These are phyloP conservation scores for Boletus rubropictus DNA, from an alignment of 768 basidiomycete genomes.

Conservation along the genomic window DNA sequence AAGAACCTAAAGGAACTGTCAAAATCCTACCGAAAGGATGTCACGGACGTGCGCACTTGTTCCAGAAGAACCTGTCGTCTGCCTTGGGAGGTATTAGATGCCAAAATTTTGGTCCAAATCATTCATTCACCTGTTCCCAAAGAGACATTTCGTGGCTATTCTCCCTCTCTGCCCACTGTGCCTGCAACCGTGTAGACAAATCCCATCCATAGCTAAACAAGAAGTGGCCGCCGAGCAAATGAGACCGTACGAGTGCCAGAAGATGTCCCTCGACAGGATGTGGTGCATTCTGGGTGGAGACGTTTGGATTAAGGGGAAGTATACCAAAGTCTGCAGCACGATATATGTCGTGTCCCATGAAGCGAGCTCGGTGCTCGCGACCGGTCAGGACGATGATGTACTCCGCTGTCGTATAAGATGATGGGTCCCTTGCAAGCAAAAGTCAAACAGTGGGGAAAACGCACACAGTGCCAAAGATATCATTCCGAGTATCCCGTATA, in stretches of 20 bases:
- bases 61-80: constrained; percentile 99
- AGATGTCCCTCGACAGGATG: constrained; percentile 87
- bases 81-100: constrained; percentile 44
- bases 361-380: constrained; percentile 66
- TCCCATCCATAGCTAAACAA: constrained; percentile 91
- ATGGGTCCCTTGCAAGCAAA: not conserved
- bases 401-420: constrained; percentile 56
- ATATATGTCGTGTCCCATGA: constrained; percentile 85
- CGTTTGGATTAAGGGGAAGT: constrained; percentile 72
- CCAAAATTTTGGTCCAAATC: not conserved
- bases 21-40: constrained; percentile 1
- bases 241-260: constrained; percentile 78
- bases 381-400: constrained; percentile 87
- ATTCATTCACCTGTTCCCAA: constrained; percentile 67
- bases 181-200: constrained; percentile 80
- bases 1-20: constrained; percentile 36
- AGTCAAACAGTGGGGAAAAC: constrained; percentile 24
- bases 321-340: constrained; percentile 88
- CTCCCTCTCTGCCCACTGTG: constrained; percentile 60
- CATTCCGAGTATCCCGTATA: constrained; percentile 73
- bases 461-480: constrained; percentile 72
- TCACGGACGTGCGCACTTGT: constrained; percentile 42
- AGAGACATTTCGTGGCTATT: constrained; percentile 49
- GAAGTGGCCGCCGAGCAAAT: constrained; percentile 74
- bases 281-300: constrained; percentile 61